phyloP scores from a whole-genome alignment of 257 asterid species.

The Nicotiana tabacum region DNA sequence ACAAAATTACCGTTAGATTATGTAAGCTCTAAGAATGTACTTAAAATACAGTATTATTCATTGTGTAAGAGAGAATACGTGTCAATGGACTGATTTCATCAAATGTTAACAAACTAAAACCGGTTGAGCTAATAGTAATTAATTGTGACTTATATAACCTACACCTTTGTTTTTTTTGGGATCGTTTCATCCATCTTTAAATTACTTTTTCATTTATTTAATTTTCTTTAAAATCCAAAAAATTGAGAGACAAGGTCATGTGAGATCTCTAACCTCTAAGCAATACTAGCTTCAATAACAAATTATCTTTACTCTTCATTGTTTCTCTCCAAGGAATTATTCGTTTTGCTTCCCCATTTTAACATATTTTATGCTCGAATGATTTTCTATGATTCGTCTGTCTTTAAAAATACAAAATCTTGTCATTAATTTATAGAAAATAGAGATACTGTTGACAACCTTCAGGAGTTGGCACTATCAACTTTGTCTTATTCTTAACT shows the following conservation, averaged over 20 bases:
- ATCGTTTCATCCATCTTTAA: not conserved
- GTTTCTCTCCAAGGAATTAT: not conserved
- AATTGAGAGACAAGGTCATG: not conserved
- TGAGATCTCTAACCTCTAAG: not conserved
- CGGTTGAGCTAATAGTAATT: too few relatives aligned
- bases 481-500: not conserved
- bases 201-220: not conserved
- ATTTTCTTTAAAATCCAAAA: not conserved
- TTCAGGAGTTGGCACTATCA: not conserved
- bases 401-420: not conserved
- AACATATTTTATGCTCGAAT: not conserved
- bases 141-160: not conserved
- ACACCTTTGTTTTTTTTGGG: not conserved
- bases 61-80: too few relatives aligned
- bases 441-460: not conserved
- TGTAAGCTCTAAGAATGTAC: too few relatives aligned
- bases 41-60: too few relatives aligned
- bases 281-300: not conserved
- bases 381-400: not conserved
- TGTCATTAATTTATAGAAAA: not conserved
- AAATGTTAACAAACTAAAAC: too few relatives aligned
- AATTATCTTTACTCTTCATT: not conserved
- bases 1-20: too few relatives aligned
- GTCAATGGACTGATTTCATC: too few relatives aligned
- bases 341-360: not conserved